Percentiles rank a stretch among this genome's conserved stretches.
phyloP scores from a whole-genome alignment of 148 eudicot species.

The Cornus kousa region DNA sequence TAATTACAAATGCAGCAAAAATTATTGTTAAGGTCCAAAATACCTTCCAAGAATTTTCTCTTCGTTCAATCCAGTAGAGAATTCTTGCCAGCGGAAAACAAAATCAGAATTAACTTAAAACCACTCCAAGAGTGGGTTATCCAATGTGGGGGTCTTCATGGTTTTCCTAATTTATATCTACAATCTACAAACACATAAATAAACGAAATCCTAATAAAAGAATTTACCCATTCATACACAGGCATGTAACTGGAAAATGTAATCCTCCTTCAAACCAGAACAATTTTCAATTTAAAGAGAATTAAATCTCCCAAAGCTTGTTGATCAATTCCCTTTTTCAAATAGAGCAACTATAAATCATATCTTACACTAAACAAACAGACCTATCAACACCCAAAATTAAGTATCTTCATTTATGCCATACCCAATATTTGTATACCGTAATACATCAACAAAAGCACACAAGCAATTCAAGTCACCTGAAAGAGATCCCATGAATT shows the following conservation, averaged over 20 bases:
- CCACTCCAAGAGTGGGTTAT: too few species aligned
- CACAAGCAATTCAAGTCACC: not conserved
- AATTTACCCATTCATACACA: not conserved
- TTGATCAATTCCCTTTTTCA: not conserved
- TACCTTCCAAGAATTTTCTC: too few species aligned
- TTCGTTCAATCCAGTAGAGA: too few species aligned
- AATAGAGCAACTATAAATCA: not conserved
- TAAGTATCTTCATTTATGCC: not conserved
- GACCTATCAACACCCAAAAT: not conserved
- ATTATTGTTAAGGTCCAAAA: too few species aligned
- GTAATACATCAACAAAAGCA: not conserved
- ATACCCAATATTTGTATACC: not conserved
- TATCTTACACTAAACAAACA: not conserved
- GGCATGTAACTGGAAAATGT: too few species aligned
- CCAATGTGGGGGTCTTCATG: too few species aligned
- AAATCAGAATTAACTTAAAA: too few species aligned
- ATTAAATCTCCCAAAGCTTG: not conserved
- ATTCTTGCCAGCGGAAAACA: too few species aligned
- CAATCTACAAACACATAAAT: conserved; percentile 15
- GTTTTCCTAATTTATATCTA: not conserved
- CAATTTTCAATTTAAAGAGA: not conserved
- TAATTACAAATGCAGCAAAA: too few species aligned
- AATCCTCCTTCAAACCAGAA: not conserved
- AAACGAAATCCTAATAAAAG: not conserved
- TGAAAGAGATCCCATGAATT: not conserved